A percentile compares a stretch with the other conserved stretches of the same genome.
phyloP scores from a whole-genome alignment of 139 green algal species.

The Nannochloris sp. region DNA sequence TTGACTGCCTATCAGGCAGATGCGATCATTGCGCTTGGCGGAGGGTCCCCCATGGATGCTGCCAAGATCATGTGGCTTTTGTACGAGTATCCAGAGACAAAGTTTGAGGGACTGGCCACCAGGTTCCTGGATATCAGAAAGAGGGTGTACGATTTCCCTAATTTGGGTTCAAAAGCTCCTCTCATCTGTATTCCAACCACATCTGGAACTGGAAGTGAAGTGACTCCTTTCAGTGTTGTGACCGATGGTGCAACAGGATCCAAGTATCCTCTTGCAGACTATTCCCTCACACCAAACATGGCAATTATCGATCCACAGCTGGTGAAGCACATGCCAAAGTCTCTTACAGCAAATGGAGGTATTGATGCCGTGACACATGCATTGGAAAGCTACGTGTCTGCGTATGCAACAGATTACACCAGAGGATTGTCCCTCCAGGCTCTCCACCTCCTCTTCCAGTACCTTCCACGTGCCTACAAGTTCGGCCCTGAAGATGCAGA shows the following conservation, averaged over 20 bases:
- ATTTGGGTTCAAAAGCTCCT: constrained; percentile 17
- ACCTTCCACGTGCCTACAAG: constrained; percentile 38
- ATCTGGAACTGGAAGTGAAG: constrained; percentile 51
- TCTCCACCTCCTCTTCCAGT: constrained; percentile 46
- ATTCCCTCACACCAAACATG: constrained; percentile 44
- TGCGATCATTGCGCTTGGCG: constrained; percentile 60
- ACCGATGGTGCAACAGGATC: constrained; percentile 45
- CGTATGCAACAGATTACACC: constrained; percentile 57
- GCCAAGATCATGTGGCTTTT: constrained; percentile 68
- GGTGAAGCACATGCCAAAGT: constrained; percentile 47
- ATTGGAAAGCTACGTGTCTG: constrained; percentile 57
- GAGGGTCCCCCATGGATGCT: constrained; percentile 62
- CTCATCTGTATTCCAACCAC: constrained; percentile 57
- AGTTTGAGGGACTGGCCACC: constrained; percentile 55
- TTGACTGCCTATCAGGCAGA: constrained; percentile 41
- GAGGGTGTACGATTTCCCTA: constrained; percentile 39
- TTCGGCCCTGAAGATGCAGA: constrained; percentile 40
- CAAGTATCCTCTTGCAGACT: constrained; percentile 51
- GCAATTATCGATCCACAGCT: constrained; percentile 31
- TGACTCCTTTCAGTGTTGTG: constrained; percentile 62
- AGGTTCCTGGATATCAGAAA: constrained; percentile 75
- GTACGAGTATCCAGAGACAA: constrained; percentile 57
- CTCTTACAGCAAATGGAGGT: constrained; percentile 53
- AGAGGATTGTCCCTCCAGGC: constrained; percentile 35
- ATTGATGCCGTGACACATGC: constrained; percentile 56